Percentiles rank a stretch among this genome's conserved stretches.
These are phyloP conservation scores for Phytophthora sansomeana DNA, from an alignment of 352 stramenopile species.

Conservation along the genomic window DNA sequence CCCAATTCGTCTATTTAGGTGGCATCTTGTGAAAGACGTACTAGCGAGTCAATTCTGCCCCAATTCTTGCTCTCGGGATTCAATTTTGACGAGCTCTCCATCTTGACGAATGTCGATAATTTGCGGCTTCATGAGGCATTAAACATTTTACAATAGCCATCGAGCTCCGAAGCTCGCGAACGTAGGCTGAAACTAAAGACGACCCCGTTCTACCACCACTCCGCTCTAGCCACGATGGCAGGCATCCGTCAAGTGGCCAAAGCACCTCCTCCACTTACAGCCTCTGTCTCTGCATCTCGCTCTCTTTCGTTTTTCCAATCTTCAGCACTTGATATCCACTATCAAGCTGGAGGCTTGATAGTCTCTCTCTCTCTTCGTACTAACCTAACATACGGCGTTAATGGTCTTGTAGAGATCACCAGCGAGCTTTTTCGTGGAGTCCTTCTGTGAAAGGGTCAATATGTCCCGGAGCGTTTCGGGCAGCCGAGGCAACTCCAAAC, in stretches of 20 bases:
- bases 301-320: conserved; percentile 17
- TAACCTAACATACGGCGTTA: conserved; percentile 56
- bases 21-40: neutral
- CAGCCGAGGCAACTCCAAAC: conserved; percentile 64
- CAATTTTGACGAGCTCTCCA: neutral
- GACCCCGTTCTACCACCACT: conserved; percentile 26
- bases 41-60: neutral
- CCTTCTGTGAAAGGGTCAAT: conserved; percentile 64
- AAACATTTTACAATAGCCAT: conserved; percentile 43
- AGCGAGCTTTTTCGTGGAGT: conserved; percentile 77
- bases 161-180: conserved; percentile 30
- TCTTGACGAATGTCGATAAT: conserved; percentile 13
- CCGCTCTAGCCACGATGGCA: conserved; percentile 29
- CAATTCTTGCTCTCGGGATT: conserved; percentile 5
- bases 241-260: conserved; percentile 24
- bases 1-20: conserved; percentile 37
- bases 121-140: conserved; percentile 39
- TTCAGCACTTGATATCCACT: conserved; percentile 25
- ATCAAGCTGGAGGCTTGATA: conserved; percentile 8
- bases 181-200: conserved; percentile 34
- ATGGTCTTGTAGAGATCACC: conserved; percentile 72
- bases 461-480: conserved; percentile 69
- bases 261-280: conserved; percentile 13
- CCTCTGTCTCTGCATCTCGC: conserved; percentile 24
- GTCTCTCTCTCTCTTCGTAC: conserved; percentile 12